Percentiles rank a stretch among this genome's conserved stretches.
Conservation (phyloP, 177 flowering plant genomes). For the Tripterygium wilfordii region DNA sequence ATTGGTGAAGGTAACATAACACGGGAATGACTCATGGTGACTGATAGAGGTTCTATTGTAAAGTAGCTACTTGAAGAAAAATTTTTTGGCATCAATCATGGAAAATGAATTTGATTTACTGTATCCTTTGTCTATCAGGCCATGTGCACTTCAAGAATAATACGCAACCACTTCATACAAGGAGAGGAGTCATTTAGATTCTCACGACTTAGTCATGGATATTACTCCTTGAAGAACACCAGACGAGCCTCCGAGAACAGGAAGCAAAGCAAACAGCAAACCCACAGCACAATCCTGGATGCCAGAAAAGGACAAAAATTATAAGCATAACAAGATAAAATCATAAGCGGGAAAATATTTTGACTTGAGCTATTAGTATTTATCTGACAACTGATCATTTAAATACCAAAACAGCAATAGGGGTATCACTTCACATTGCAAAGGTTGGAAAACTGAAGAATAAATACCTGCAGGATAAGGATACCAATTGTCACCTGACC, state of each 20-base stretch:
- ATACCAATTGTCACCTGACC: constrained; percentile 92
- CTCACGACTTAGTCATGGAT: constrained; percentile 96
- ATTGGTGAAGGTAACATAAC: too few species aligned
- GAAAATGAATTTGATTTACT: too few species aligned
- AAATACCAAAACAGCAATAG: too few species aligned
- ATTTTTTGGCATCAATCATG: too few species aligned
- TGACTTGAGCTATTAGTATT: too few species aligned
- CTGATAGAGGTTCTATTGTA: too few species aligned
- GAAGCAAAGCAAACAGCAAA: constrained; percentile 92
- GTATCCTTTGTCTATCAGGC: too few species aligned
- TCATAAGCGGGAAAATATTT: too few species aligned
- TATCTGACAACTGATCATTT: too few species aligned
- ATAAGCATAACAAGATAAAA: background rate
- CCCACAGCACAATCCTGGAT: constrained; percentile 99
- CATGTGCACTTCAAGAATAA: background rate
- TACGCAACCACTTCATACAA: background rate
- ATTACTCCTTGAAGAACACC: constrained; percentile 89
- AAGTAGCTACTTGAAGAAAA: too few species aligned
- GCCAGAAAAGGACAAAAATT: constrained; percentile 19
- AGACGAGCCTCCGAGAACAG: constrained; percentile 88
- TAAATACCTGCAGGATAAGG: constrained; percentile 82
- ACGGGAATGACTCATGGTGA: too few species aligned
- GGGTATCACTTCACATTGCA: too few species aligned
- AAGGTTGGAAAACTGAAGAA: constrained; percentile 3
- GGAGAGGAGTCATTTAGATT: background rate